Percentiles rank a stretch among this genome's conserved stretches.
Conservation (phyloP, 2,329 filamentous ascomycete species). For the Hawksworthiomyces lignivorus region DNA sequence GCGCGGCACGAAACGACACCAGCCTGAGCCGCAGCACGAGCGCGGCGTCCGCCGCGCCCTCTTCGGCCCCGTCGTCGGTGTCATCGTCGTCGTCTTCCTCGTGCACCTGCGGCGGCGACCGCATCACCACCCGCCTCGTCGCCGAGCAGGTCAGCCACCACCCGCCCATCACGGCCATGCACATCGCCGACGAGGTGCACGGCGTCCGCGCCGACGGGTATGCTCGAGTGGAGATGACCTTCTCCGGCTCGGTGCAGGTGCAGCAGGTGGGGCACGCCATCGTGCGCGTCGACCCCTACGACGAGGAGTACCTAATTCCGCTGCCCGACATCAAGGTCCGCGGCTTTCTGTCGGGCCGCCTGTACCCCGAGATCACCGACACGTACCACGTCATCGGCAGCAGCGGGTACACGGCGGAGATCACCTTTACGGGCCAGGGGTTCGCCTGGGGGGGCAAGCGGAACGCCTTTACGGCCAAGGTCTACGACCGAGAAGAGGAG, state of each 20-base stretch:
- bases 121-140: slow-evolving; percentile 24
- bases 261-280: slow-evolving; percentile 43
- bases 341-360: slow-evolving; percentile 37
- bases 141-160: slow-evolving; percentile 47
- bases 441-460: slow-evolving; percentile 33
- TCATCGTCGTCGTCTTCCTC: background rate
- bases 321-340: slow-evolving; percentile 40
- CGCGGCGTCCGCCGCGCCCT: slow-evolving; percentile 16
- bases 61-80: slow-evolving; percentile 15
- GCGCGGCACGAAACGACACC: slow-evolving; percentile 3
- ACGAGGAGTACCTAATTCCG: slow-evolving; percentile 42
- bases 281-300: slow-evolving; percentile 39
- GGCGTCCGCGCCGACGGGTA: slow-evolving; percentile 42
- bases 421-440: slow-evolving; percentile 39
- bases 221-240: slow-evolving; percentile 44
- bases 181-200: slow-evolving; percentile 32
- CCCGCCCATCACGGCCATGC: slow-evolving; percentile 46
- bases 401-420: slow-evolving; percentile 37
- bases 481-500: slow-evolving; percentile 27
- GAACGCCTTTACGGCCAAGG: slow-evolving; percentile 37
- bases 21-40: slow-evolving; percentile 1
- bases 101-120: background rate
- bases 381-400: slow-evolving; percentile 38
- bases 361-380: slow-evolving; percentile 41
- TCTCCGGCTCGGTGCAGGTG: slow-evolving; percentile 40